Evolutionary conservation across 352 stramenopile species (phyloP), one percentile per base, ranked within the genome.

Genomic region (Globisporangium mamillatum): DNA sequence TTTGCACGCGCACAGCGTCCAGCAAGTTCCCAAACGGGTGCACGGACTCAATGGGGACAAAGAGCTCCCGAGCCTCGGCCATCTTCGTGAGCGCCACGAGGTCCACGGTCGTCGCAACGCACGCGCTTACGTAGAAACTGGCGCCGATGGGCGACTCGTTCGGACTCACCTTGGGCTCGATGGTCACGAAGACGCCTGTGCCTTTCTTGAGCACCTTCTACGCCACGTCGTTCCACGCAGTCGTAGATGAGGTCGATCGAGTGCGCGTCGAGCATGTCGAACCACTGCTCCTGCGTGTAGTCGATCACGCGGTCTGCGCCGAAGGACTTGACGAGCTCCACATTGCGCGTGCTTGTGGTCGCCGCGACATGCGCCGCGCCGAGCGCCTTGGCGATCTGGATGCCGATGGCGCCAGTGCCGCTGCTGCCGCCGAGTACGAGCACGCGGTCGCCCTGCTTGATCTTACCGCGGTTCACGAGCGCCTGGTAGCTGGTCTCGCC

Each of bases 181-280:
- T 61, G 55, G 55, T 20, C 18, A 61, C 54, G 22, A 60, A 60
- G 12, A 32, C n/a, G 27, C 54, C 54, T 14, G 54, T 41, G 54
- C 34, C 24, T 32, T 60, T 38, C 55, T 60, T 60, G 16, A 60
- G 32, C 14, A 60, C 32, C 18, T 44, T 38, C 16, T 60, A 29
- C 5, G 5, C 27, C 4, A 27, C 55, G 8, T 38, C 27, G 16
- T 48, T 60, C 27, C 29, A 60, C 32, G 34, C 55, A 60, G 29
- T 60, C 55, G 22, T 60, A 60, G 55, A 48, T 60, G 29, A 60
- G 14, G 54, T 60, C 54, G 54, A 60, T 22, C 24, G 54, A 60
- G 54, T 4, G 34, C 34, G 34, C 34, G 34, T 16, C 34, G 8
- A 41, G 34, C 34, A 41, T 10, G 34, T 41, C 34, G 34, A 41